Conservation (phyloP, 768 basidiomycete genomes). For the Daedaleopsis sinensis region DNA sequence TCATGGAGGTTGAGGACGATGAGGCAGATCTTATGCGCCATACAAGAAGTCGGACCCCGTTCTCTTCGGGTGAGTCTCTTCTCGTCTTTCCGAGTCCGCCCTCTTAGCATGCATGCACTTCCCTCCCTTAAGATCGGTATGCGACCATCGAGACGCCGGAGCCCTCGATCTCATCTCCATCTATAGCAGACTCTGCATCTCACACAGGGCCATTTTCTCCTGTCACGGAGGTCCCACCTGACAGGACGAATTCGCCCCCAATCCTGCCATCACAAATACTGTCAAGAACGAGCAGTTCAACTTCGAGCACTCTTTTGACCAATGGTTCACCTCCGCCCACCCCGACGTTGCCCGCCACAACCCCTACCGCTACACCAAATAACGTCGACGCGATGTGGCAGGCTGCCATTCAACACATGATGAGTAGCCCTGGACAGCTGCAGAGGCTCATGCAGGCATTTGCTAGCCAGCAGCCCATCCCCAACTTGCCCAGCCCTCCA, state of each 20-base stretch:
- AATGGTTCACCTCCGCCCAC: not conserved
- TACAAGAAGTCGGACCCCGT: conserved; percentile 8
- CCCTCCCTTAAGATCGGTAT: conserved; percentile 37
- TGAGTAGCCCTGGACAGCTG: conserved; percentile 54
- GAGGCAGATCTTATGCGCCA: conserved; percentile 29
- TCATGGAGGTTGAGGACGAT: conserved; percentile 45
- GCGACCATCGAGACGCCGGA: conserved; percentile 51
- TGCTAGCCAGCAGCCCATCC: conserved; percentile 23
- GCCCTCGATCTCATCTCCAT: conserved; percentile 40
- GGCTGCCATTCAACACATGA: conserved; percentile 52
- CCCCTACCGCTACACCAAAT: conserved; percentile 25
- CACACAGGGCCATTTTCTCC: conserved; percentile 35
- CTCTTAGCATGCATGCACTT: not conserved
- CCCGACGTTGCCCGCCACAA: conserved; percentile 8
- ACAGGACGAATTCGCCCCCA: conserved; percentile 1
- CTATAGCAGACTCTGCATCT: conserved; percentile 25
- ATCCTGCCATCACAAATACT: conserved; percentile 5
- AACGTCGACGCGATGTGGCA: conserved; percentile 50
- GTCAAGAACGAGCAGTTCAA: conserved; percentile 6
- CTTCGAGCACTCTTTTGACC: conserved; percentile 4
- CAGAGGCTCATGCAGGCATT: conserved; percentile 49
- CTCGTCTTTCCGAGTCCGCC: not conserved
- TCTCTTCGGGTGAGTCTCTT: conserved; percentile 18
- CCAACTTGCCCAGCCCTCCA: conserved; percentile 14
- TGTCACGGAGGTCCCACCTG: conserved; percentile 2